These are phyloP conservation scores for Gymnopus androsaceus DNA, from an alignment of 1,284 basidiomycete species.

Conservation along the genomic window DNA sequence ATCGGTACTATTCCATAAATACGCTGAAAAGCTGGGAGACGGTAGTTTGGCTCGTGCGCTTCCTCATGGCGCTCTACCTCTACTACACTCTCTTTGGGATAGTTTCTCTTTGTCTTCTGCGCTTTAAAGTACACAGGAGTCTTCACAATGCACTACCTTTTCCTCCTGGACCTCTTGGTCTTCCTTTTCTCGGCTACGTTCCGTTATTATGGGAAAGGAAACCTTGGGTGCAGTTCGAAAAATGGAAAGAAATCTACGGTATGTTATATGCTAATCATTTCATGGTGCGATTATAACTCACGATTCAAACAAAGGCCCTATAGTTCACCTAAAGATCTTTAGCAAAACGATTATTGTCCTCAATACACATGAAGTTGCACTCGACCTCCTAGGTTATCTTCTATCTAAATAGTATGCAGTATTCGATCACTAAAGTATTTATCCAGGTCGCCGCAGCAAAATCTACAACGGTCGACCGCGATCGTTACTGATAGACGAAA, in stretches of 20 bases:
- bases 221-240: constrained; percentile 8
- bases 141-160: neutral
- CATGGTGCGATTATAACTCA: neutral
- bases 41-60: neutral
- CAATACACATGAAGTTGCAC: constrained; percentile 9
- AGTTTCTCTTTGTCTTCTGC: neutral
- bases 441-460: neutral
- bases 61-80: neutral
- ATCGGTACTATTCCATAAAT: neutral
- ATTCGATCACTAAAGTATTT: neutral
- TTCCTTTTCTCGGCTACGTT: neutral
- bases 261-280: neutral
- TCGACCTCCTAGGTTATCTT: neutral
- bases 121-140: neutral
- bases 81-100: neutral
- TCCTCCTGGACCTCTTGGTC: constrained; percentile 5
- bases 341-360: constrained; percentile 5
- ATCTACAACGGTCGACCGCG: constrained; percentile 8
- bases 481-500: constrained; percentile 8
- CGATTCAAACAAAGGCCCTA: constrained; percentile 1
- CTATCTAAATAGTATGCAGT: neutral
- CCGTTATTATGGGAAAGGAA: constrained; percentile 3
- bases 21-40: neutral
- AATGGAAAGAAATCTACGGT: constrained; percentile 12
- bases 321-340: constrained; percentile 3